These are phyloP conservation scores for Thermochaetoides thermophila DNA, from an alignment of 495 filamentous ascomycete genomes.

Conservation along the genomic window DNA sequence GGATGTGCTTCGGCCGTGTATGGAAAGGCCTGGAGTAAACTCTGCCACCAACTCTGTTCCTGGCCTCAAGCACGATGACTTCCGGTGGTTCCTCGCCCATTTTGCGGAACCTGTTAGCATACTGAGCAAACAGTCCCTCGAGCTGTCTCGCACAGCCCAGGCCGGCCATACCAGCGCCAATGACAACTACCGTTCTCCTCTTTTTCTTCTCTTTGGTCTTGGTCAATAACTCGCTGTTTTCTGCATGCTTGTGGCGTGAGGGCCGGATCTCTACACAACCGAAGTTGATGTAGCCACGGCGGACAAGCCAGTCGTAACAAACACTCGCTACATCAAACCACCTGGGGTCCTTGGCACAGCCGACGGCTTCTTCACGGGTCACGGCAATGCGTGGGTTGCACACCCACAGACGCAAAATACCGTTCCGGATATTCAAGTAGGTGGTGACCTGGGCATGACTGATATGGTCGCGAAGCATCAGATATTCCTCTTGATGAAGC, in stretches of 20 bases:
- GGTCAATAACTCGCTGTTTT: too few species aligned
- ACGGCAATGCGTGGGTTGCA: slow-evolving; percentile 81
- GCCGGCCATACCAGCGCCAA: slow-evolving; percentile 91
- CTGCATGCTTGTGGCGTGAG: slow-evolving; percentile 14
- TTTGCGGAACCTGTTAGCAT: slow-evolving; percentile 46
- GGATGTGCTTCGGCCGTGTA: slow-evolving; percentile 14
- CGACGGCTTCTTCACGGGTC: slow-evolving; percentile 73
- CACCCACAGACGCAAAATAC: slow-evolving; percentile 81
- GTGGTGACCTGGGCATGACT: slow-evolving; percentile 81
- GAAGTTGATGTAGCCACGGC: slow-evolving; percentile 92
- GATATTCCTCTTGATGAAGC: slow-evolving; percentile 74
- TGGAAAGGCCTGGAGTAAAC: slow-evolving; percentile 82
- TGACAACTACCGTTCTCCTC: slow-evolving; percentile 59
- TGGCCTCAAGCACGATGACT: slow-evolving; percentile 75
- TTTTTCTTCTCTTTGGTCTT: slow-evolving; percentile 26
- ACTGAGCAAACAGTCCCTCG: slow-evolving; percentile 67
- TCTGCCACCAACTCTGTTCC: slow-evolving; percentile 77
- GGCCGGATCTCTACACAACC: slow-evolving; percentile 57
- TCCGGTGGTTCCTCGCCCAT: slow-evolving; percentile 49
- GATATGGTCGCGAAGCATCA: slow-evolving; percentile 62
- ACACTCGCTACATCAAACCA: slow-evolving; percentile 83
- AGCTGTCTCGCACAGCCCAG: slow-evolving; percentile 86
- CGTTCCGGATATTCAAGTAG: slow-evolving; percentile 96
- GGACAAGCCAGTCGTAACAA: slow-evolving; percentile 82
- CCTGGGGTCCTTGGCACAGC: slow-evolving; percentile 79